Percentiles rank a stretch among this genome's conserved stretches.
These are phyloP conservation scores for Paratinospora sagittata DNA, from an alignment of 164 flowering plant species.

Conservation along the genomic window DNA sequence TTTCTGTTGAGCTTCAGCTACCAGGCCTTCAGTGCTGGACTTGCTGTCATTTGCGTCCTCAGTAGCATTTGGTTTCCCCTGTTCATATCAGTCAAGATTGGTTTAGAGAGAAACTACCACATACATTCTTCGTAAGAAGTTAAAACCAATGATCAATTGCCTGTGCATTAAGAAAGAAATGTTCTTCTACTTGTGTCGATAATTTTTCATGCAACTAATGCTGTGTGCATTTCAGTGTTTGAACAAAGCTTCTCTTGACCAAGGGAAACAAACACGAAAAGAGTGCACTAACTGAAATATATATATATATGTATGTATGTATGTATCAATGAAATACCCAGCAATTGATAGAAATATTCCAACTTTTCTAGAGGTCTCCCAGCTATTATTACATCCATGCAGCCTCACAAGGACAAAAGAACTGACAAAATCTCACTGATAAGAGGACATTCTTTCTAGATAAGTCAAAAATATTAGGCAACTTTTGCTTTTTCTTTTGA, in stretches of 20 bases:
- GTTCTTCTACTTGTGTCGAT: neutral
- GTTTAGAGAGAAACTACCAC: neutral
- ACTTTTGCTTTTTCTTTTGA: neutral
- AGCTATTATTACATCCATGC: neutral
- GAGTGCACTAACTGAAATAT: neutral
- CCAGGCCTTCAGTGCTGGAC: conserved; percentile 4
- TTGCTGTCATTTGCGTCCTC: conserved; percentile 24
- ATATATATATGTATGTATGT: too few species aligned
- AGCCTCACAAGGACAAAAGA: neutral
- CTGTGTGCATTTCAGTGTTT: neutral
- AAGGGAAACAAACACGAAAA: too few species aligned
- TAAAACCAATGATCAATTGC: neutral
- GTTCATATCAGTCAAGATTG: conserved; percentile 9
- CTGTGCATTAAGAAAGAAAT: neutral
- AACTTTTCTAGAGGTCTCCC: neutral
- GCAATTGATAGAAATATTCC: neutral
- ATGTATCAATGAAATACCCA: neutral
- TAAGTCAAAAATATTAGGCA: neutral
- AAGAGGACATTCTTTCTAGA: neutral
- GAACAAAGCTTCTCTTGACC: too few species aligned
- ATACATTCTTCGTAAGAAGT: neutral
- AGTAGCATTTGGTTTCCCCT: conserved; percentile 31
- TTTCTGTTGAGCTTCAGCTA: conserved; percentile 14
- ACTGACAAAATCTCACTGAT: neutral
- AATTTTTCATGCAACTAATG: neutral